Percentiles rank a stretch among this genome's conserved stretches.
Conservation (phyloP, 805 yeast genomes). For the Vanderwaltozyma polyspora region DNA sequence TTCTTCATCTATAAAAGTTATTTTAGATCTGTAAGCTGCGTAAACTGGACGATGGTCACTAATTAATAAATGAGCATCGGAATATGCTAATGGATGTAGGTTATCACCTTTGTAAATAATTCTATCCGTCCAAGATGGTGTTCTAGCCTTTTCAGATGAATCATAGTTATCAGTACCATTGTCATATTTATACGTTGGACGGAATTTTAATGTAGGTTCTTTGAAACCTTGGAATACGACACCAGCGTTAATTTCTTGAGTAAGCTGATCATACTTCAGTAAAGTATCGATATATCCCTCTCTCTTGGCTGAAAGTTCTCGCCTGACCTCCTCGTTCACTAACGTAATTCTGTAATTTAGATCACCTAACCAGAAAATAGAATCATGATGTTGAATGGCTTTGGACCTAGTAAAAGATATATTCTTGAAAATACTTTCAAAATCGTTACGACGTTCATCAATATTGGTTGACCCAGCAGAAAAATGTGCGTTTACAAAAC, state of each 20-base stretch:
- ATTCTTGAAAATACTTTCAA: slow-evolving; percentile 61
- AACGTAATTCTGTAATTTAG: slow-evolving; percentile 71
- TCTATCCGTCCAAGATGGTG: slow-evolving; percentile 96
- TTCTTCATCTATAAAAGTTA: slow-evolving; percentile 57
- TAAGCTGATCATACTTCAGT: slow-evolving; percentile 67
- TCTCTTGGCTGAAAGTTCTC: slow-evolving; percentile 36
- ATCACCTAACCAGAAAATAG: slow-evolving; percentile 90
- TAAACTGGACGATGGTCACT: slow-evolving; percentile 94
- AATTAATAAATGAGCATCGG: slow-evolving; percentile 47
- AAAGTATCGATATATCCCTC: slow-evolving; percentile 32
- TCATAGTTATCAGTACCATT: slow-evolving; percentile 74
- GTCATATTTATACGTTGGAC: slow-evolving; percentile 90
- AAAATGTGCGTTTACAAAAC: slow-evolving; percentile 80
- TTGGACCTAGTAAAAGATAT: slow-evolving; percentile 69
- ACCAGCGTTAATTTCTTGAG: slow-evolving; percentile 57
- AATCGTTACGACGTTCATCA: slow-evolving; percentile 80
- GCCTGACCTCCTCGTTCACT: slow-evolving; percentile 64
- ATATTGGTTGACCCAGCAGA: slow-evolving; percentile 84
- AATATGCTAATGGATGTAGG: slow-evolving; percentile 56
- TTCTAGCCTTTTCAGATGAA: slow-evolving; percentile 81
- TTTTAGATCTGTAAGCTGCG: slow-evolving; percentile 59
- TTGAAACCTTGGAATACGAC: slow-evolving; percentile 64
- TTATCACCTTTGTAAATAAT: slow-evolving; percentile 53
- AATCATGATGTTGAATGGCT: slow-evolving; percentile 71
- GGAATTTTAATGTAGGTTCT: slow-evolving; percentile 66